phyloP scores from a whole-genome alignment of 2,329 filamentous ascomycete genomes.

The Fusarium coffeatum region DNA sequence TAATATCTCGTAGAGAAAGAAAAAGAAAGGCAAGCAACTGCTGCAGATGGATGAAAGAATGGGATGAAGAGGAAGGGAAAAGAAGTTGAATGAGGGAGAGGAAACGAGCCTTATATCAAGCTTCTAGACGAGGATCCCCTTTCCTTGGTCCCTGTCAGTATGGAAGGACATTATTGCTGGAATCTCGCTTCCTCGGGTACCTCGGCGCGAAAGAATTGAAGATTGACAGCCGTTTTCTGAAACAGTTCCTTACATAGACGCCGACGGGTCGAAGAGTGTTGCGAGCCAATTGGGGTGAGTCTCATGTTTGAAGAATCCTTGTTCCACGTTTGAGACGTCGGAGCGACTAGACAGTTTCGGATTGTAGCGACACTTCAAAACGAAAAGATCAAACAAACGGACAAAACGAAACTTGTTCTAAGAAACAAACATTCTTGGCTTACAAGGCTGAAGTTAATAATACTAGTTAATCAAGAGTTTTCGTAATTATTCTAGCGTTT shows the following conservation, averaged over 20 bases:
- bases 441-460: not conserved
- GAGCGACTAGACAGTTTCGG: constrained; percentile 27
- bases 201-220: not conserved
- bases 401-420: constrained; percentile 1
- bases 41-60: constrained; percentile 43
- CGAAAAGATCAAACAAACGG: not conserved
- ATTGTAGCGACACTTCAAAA: not conserved
- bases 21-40: constrained; percentile 48
- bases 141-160: constrained; percentile 13
- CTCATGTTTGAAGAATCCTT: constrained; percentile 24
- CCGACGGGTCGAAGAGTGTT: constrained; percentile 7
- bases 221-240: constrained; percentile 32
- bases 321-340: constrained; percentile 40
- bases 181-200: constrained; percentile 23
- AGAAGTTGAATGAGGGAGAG: not conserved
- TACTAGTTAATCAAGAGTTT: accelerated
- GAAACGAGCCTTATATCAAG: constrained; percentile 23
- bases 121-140: not conserved
- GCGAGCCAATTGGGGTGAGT: constrained; percentile 14
- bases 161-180: constrained; percentile 39
- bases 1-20: constrained; percentile 41
- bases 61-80: constrained; percentile 33
- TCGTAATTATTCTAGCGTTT: not conserved
- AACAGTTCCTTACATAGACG: constrained; percentile 37
- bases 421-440: constrained; percentile 3